Evolutionary conservation across 805 yeast species (phyloP).

Genomic region (Candida hispaniensis): DNA sequence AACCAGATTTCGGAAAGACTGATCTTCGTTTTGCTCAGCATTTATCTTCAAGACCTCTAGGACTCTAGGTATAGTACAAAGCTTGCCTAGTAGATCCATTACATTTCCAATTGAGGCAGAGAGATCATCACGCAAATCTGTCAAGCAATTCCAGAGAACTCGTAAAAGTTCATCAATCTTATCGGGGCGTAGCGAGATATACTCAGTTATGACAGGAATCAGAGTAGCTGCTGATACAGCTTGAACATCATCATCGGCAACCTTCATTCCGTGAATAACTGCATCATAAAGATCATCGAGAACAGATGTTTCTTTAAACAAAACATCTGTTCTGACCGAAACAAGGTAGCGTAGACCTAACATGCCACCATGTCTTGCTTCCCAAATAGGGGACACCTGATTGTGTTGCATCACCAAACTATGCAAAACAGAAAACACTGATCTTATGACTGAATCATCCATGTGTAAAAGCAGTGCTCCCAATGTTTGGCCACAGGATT

Average conservation of each 20-base stretch:
- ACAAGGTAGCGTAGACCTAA: conserved; percentile 87
- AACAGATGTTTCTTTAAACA: conserved; percentile 43
- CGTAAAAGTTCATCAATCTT: conserved; percentile 39
- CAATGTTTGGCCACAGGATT: conserved; percentile 87
- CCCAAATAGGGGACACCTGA: conserved; percentile 62
- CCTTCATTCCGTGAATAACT: conserved; percentile 76
- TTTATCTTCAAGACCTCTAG: conserved; percentile 56
- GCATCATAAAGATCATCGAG: conserved; percentile 66
- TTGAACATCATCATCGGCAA: conserved; percentile 87
- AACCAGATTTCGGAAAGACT: conserved; percentile 63
- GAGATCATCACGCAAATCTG: conserved; percentile 79
- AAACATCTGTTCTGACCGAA: conserved; percentile 72
- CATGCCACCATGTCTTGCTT: conserved; percentile 97
- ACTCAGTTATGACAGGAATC: conserved; percentile 80
- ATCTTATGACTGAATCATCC: conserved; percentile 44
- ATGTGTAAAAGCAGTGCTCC: conserved; percentile 82
- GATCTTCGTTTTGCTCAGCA: conserved; percentile 39
- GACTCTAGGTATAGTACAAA: conserved; percentile 74
- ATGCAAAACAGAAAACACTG: conserved; percentile 55
- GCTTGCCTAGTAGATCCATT: conserved; percentile 82
- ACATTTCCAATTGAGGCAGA: conserved; percentile 93
- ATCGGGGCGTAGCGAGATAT: conserved; percentile 51
- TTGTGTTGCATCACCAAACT: conserved; percentile 54
- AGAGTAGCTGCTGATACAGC: conserved; percentile 92
- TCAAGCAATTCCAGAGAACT: conserved; percentile 85